Evolutionary conservation across 768 basidiomycete species (phyloP).

Genomic region (Psilocybe tampanensis): DNA sequence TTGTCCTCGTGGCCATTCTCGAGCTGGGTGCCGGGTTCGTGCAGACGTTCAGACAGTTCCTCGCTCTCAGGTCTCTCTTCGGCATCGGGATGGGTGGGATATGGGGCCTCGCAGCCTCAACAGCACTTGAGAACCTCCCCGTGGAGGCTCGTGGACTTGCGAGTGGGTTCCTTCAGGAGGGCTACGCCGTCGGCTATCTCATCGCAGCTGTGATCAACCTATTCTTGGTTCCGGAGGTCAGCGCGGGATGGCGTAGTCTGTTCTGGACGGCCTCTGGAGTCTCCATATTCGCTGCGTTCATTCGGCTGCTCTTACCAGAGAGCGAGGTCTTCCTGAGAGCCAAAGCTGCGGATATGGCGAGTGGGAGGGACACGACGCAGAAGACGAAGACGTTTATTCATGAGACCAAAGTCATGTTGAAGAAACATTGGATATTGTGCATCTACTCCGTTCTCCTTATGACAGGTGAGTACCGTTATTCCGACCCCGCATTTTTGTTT

Average conservation of each 20-base stretch:
- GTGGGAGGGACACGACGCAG: constrained; percentile 54
- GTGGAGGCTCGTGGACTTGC: constrained; percentile 84
- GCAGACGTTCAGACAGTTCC: constrained; percentile 74
- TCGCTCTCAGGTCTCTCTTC: constrained; percentile 81
- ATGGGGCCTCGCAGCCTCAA: constrained; percentile 84
- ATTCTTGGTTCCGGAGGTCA: constrained; percentile 50
- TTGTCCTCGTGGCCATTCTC: constrained; percentile 69
- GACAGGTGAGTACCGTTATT: constrained; percentile 46
- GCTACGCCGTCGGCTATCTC: constrained; percentile 85
- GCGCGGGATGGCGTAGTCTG: constrained; percentile 66
- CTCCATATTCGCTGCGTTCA: constrained; percentile 64
- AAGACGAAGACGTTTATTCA: constrained; percentile 74
- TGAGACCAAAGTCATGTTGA: constrained; percentile 78
- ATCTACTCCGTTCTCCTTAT: constrained; percentile 85
- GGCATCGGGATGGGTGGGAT: constrained; percentile 90
- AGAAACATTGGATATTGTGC: constrained; percentile 78
- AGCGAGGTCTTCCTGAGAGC: constrained; percentile 72
- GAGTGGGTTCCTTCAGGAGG: constrained; percentile 85
- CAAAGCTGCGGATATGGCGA: constrained; percentile 53
- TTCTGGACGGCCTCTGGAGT: constrained; percentile 84
- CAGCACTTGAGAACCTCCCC: constrained; percentile 88
- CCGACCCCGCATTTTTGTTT: not conserved
- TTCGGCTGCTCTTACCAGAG: constrained; percentile 77
- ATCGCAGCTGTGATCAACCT: constrained; percentile 85
- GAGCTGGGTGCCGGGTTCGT: constrained; percentile 84